Base-by-base conservation (phyloP, 129 eudicot genomes). In the Oenanthe sinensis region DNA sequence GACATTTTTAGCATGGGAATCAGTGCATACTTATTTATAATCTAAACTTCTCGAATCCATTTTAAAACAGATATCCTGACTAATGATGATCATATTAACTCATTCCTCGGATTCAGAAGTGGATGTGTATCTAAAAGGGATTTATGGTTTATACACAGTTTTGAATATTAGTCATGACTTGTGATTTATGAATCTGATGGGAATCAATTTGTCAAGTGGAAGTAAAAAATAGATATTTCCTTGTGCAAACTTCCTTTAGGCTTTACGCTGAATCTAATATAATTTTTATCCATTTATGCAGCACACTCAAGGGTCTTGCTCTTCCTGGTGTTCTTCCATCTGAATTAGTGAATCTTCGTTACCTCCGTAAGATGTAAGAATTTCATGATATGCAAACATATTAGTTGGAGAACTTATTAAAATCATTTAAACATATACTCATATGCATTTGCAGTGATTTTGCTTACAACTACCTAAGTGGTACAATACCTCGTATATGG, bases 241-340 rank as follows among this genome's bases (percentile, higher is more conserved):
- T 33, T 36, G 6, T 63, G 39, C 8, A 71, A 44, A 76, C 74
- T 71, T 28, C 26, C 49, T 65, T 13, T 71, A 67, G 42, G 80
- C 16, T 80, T 79, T 8, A 55, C 37, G 48, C 36, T 71, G 65
- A 54, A 13, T 22, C 14, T 30, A 69, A 14, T 60, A 60, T 58
- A 58, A 22, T 76, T 76, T 11, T 68, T 33, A 20, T 33, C 73
- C 30, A 17, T 75, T 16, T 36, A 63, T 89, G 90, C 89, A 93
- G 98, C 67, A 85, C 76, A n/a, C 84, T 88, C 49, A 93, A 93
- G 85, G 79, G 87, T 82, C 87, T 80, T 75, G 88, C 81, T 84
- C 97, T 93, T 82, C 90, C 96, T 30, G 98, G 98, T 37, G 69
- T 89, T 74, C 97, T 93, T 70, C 93, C 98, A 49, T 84, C 90